Conservation (phyloP, 805 yeast genomes). For the Millerozyma acaciae region DNA sequence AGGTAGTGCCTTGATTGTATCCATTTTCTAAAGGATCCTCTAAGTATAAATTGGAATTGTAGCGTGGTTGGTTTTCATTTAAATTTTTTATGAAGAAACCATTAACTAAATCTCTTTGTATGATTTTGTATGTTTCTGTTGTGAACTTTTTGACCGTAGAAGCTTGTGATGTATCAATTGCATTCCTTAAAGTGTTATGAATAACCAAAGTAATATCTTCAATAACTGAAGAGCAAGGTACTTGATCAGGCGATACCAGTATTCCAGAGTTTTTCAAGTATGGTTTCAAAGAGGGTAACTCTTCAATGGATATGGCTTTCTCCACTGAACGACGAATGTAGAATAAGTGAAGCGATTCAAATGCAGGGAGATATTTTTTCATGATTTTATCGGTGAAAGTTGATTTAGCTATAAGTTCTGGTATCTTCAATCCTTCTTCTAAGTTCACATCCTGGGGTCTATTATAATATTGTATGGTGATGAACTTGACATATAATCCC, state of each 20-base stretch:
- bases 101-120: conserved; percentile 62
- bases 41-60: conserved; percentile 28
- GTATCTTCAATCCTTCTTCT: conserved; percentile 34
- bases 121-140: conserved; percentile 50
- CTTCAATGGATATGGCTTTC: conserved; percentile 77
- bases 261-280: conserved; percentile 18
- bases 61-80: conserved; percentile 39
- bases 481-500: conserved; percentile 73
- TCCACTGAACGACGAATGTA: conserved; percentile 76
- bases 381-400: conserved; percentile 54
- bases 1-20: conserved; percentile 10
- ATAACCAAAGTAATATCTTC: conserved; percentile 80
- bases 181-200: conserved; percentile 60
- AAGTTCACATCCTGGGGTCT: conserved; percentile 16
- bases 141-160: conserved; percentile 52
- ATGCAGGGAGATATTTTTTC: conserved; percentile 52
- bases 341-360: conserved; percentile 60
- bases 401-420: conserved; percentile 51
- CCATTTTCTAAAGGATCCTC: conserved; percentile 7
- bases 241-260: conserved; percentile 43
- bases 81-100: conserved; percentile 38
- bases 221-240: conserved; percentile 76
- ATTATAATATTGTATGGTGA: conserved; percentile 64
- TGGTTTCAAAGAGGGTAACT: conserved; percentile 52
- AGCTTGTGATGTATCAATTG: conserved; percentile 68